Evolutionary conservation across 306 rosid genomes (phyloP).

Genomic region (Trifolium fragiferum): DNA sequence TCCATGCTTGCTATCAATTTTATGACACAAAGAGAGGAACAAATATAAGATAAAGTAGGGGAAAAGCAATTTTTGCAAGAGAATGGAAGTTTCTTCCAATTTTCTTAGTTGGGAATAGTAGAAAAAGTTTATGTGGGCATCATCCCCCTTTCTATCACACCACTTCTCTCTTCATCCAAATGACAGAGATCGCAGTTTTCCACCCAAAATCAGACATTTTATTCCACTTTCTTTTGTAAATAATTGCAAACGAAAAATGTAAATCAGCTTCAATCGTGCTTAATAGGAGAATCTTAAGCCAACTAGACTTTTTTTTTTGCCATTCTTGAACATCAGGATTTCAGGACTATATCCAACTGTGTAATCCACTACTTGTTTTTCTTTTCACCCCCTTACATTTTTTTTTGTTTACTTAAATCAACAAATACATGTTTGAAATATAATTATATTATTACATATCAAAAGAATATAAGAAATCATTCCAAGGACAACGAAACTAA

Average conservation of each 20-base stretch:
- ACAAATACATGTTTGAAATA: slow-evolving; percentile 5
- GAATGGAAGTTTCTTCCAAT: too few relatives aligned
- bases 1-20: too few relatives aligned
- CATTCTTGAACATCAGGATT: slow-evolving; percentile 5
- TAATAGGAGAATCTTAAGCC: slow-evolving; percentile 10
- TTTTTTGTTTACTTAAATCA: slow-evolving; percentile 18
- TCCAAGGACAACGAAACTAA: slow-evolving; percentile 30
- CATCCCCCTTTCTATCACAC: too few relatives aligned
- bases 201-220: background rate
- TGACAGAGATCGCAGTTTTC: background rate
- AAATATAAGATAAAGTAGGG: too few relatives aligned
- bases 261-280: slow-evolving; percentile 2
- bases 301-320: background rate
- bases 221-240: background rate
- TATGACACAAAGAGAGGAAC: too few relatives aligned
- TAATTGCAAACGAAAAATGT: slow-evolving; percentile 1
- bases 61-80: too few relatives aligned
- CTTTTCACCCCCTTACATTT: slow-evolving; percentile 11
- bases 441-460: slow-evolving; percentile 33
- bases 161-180: background rate
- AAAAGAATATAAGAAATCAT: slow-evolving; percentile 29
- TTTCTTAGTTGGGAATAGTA: too few relatives aligned
- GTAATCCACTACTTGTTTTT: slow-evolving; percentile 14
- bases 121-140: too few relatives aligned
- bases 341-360: slow-evolving; percentile 1